phyloP scores from a whole-genome alignment of 306 rosid species.

The Casuarina equisetifolia region DNA sequence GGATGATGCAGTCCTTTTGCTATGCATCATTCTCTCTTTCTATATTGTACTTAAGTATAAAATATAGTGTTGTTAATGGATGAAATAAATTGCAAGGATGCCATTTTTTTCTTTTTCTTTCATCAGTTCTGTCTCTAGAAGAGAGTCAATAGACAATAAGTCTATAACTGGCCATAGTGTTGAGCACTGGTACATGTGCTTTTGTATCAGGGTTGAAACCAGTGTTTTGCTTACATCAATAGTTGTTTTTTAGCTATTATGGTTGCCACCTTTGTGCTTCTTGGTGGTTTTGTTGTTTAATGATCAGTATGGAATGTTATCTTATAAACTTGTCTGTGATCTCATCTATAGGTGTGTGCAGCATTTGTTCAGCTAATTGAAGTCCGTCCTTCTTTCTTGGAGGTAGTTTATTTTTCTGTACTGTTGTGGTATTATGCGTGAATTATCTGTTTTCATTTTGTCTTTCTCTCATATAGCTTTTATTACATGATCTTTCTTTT shows the following conservation, averaged over 20 bases:
- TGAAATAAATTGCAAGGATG: conserved; percentile 5
- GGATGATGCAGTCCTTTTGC: not conserved
- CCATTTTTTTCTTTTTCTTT: conserved; percentile 12
- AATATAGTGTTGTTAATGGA: not conserved
- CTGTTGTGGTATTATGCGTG: conserved; percentile 4
- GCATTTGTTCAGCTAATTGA: conserved; percentile 98
- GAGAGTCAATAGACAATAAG: not conserved
- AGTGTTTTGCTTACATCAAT: not conserved
- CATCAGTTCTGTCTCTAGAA: not conserved
- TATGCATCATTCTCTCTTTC: not conserved
- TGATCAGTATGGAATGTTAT: conserved; percentile 7
- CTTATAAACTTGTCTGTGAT: conserved; percentile 11
- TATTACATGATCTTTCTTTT: conserved; percentile 9
- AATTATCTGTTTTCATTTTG: not conserved
- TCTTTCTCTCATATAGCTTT: not conserved
- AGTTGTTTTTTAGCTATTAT: not conserved
- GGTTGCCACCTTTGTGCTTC: not conserved
- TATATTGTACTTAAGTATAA: conserved; percentile 17
- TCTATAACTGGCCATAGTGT: not conserved
- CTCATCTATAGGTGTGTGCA: conserved; percentile 70
- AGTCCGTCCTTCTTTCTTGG: conserved; percentile 88
- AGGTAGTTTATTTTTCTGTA: conserved; percentile 49
- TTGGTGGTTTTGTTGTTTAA: not conserved
- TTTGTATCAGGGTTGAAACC: not conserved
- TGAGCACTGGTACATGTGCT: not conserved